These are phyloP conservation scores for Coemansia asiatica DNA, from an alignment of 192 early-diverging fungal genomes.

Conservation along the genomic window DNA sequence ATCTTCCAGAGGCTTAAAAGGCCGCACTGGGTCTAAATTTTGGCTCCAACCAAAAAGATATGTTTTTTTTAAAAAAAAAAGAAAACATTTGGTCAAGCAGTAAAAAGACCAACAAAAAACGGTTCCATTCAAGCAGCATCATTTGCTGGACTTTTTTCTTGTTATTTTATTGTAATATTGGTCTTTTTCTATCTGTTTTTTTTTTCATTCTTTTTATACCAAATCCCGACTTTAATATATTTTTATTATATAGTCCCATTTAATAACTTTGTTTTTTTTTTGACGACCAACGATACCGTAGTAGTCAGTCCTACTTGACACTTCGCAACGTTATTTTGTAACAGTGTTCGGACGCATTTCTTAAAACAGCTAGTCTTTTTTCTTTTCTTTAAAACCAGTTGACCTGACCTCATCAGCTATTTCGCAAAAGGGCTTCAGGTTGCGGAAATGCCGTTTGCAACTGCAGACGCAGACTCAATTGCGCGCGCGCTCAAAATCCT, in stretches of 20 bases:
- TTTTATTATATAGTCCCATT: background rate
- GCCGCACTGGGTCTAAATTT: no score
- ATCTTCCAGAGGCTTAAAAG: no score
- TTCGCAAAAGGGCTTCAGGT: background rate
- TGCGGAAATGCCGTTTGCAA: constrained; percentile 25
- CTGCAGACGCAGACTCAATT: constrained; percentile 33
- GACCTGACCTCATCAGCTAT: background rate
- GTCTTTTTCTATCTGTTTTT: constrained; percentile 1
- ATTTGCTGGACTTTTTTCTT: background rate
- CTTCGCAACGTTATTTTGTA: background rate
- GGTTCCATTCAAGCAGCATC: no score
- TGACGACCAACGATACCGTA: background rate
- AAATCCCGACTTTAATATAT: background rate
- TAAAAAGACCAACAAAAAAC: no score
- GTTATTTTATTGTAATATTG: background rate
- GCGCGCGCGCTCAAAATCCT: constrained; percentile 54
- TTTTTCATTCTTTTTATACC: background rate
- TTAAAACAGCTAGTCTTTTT: background rate
- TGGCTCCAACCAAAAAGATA: no score
- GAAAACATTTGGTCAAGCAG: no score
- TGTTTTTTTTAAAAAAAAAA: no score
- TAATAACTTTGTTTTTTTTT: background rate
- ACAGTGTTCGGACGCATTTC: background rate
- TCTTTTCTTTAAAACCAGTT: background rate
- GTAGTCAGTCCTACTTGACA: background rate